Evolutionary conservation across 2,329 filamentous ascomycete genomes (phyloP).

Genomic region (Colletotrichum siamense): DNA sequence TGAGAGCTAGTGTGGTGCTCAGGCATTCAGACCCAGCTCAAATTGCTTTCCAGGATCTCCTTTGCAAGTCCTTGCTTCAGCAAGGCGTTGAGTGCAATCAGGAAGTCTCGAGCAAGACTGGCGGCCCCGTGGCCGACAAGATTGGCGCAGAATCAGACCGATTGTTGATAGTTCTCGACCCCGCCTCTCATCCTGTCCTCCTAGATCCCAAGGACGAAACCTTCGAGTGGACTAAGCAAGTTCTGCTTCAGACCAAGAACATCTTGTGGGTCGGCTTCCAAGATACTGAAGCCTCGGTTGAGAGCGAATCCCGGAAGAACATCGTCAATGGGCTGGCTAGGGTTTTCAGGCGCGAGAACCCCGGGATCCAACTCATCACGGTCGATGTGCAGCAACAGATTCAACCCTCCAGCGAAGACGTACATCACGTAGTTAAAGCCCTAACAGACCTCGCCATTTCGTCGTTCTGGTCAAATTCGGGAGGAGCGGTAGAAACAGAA

Average conservation of each 20-base stretch:
- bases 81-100: too few relatives aligned
- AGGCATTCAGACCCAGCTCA: too few relatives aligned
- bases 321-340: slow-evolving; percentile 25
- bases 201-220: not conserved
- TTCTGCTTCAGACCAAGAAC: not conserved
- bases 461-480: not conserved
- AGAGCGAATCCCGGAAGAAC: slow-evolving; percentile 4
- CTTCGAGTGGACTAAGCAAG: not conserved
- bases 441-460: not conserved
- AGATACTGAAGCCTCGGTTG: not conserved
- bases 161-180: not conserved
- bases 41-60: too few relatives aligned
- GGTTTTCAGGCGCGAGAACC: slow-evolving; percentile 26
- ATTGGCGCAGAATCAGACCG: too few relatives aligned
- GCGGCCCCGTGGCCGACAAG: too few relatives aligned
- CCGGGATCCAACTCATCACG: slow-evolving; percentile 22
- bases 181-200: not conserved
- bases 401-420: not conserved
- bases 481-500: not conserved
- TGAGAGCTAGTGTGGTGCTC: too few relatives aligned
- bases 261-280: not conserved
- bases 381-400: slow-evolving; percentile 18
- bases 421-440: not conserved
- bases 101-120: too few relatives aligned
- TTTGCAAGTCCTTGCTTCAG: too few relatives aligned